Evolutionary conservation across 169 alveolate genomes (phyloP).

Genomic region (Eimeria maxima): DNA sequence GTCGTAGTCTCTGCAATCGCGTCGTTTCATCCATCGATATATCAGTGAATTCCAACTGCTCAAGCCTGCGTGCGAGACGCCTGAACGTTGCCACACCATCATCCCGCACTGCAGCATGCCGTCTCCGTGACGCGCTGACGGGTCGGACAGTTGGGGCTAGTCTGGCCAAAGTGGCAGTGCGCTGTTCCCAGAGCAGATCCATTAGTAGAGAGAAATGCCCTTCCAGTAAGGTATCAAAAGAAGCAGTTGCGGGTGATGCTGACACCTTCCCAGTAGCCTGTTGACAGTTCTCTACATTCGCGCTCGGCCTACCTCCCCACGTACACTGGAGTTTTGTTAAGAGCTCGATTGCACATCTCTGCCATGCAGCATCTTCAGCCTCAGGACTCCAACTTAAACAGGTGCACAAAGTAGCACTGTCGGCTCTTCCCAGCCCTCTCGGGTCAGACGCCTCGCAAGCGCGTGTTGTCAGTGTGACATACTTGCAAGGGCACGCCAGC

Average conservation of each 20-base stretch:
- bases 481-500: slow-evolving; percentile 69
- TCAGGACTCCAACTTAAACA: slow-evolving; percentile 34
- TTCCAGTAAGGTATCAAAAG: not conserved
- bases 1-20: slow-evolving; percentile 28
- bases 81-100: not conserved
- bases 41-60: slow-evolving; percentile 51
- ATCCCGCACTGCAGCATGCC: not conserved
- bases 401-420: slow-evolving; percentile 15
- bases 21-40: not conserved
- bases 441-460: not conserved
- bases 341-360: slow-evolving; percentile 6
- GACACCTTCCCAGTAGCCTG: not conserved
- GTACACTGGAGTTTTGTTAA: slow-evolving; percentile 26
- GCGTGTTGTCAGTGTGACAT: not conserved
- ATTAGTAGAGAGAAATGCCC: slow-evolving; percentile 19
- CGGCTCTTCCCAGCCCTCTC: not conserved
- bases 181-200: slow-evolving; percentile 39
- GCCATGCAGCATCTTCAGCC: slow-evolving; percentile 44
- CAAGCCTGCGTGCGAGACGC: slow-evolving; percentile 40
- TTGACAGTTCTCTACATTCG: not conserved
- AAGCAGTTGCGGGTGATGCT: not conserved
- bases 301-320: not conserved
- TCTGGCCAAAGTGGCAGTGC: slow-evolving; percentile 37
- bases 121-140: not conserved
- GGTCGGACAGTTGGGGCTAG: not conserved